Base-by-base conservation (phyloP, 768 basidiomycete genomes). In the Suillus decipiens region DNA sequence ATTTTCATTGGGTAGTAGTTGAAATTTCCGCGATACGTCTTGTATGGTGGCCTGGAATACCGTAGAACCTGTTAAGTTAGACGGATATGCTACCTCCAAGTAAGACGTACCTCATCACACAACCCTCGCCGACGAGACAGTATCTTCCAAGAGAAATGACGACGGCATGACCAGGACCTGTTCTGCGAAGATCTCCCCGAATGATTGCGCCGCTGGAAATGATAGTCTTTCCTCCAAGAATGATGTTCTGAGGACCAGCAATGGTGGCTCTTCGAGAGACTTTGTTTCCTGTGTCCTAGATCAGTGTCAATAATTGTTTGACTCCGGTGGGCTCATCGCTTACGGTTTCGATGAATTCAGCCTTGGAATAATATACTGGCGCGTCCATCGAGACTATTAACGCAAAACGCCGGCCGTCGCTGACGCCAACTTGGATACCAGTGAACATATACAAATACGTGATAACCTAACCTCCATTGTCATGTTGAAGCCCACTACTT, bases 1-100 rank as follows among this genome's bases (percentile, higher is more conserved):
- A 99, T 88, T 73, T 96, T 95, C 89, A 98, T 94, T 6, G 96
- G 96, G 71, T 99, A 98, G 77, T 96, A 98, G 72, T 98, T 97
- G 81, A 94, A 93, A 66, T 90, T 89, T 64, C 91, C 92, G 59
- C 92, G 86, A 73, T 94, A 95, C 0, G 92, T 94, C 76, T 94
- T 93, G 75, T 93, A 92, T 3, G 92, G 93, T 11, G 92, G 93
- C 66, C 92, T 92, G 50, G 22, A 14, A 62, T 14, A 12, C 39
- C 34, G 58, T 19, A 34, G 34, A 36, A 31, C 56, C 12, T 48
- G n/a, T 2, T 12, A 19, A 41, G 19, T 12, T 41, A 19, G 19
- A 57, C 17, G 11, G 17, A 9, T 12, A 19, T 31, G 19, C 28
- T 41, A 39, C 39, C 47, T n/a, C 65, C 69, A 42, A 34, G 58